These are phyloP conservation scores for Kregervanrija delftensis DNA, from an alignment of 805 yeast genomes.

Conservation along the genomic window DNA sequence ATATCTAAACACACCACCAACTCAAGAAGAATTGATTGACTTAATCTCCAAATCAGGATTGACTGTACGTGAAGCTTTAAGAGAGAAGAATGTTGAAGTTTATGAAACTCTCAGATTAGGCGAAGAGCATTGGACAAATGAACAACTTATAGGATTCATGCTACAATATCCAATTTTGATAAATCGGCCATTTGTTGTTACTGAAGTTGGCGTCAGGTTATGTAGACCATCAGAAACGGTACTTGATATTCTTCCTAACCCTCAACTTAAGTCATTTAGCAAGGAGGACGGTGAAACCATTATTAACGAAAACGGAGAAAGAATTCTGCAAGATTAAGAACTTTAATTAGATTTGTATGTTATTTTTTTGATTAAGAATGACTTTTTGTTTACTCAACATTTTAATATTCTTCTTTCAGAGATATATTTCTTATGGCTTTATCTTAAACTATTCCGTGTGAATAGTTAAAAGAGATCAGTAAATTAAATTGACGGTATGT, in stretches of 20 bases:
- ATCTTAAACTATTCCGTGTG: too few species aligned
- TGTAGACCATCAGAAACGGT: conserved; percentile 1
- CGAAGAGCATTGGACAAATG: conserved; percentile 1
- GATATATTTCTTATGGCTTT: too few species aligned
- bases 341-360: too few species aligned
- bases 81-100: conserved; percentile 2
- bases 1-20: conserved; percentile 3
- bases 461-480: too few species aligned
- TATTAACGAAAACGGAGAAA: too few species aligned
- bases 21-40: background rate
- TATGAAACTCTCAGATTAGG: conserved; percentile 4
- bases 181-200: conserved; percentile 3
- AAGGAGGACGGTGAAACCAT: too few species aligned
- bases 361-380: too few species aligned
- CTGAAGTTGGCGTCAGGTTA: background rate
- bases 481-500: too few species aligned
- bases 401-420: too few species aligned
- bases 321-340: too few species aligned
- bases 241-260: background rate
- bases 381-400: too few species aligned
- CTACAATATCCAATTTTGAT: conserved; percentile 3
- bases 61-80: conserved; percentile 3
- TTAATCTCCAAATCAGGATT: background rate
- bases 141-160: conserved; percentile 1
- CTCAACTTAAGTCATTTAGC: too few species aligned